Percentiles rank a stretch among this genome's conserved stretches.
Conservation (phyloP, 768 basidiomycete species). For the Candolleomyces eurysporus region DNA sequence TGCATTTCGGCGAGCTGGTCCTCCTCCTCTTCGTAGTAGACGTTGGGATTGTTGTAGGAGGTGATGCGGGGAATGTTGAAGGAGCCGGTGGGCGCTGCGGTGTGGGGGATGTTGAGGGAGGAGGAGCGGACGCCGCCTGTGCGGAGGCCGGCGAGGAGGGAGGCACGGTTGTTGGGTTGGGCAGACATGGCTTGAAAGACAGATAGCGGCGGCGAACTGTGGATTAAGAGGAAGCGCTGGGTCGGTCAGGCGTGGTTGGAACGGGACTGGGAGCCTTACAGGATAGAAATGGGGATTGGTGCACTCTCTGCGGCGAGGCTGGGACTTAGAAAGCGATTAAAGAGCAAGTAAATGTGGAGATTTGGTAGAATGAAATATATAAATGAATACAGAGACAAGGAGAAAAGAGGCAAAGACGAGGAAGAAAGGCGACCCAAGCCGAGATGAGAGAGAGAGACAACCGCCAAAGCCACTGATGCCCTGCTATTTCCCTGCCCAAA, state of each 20-base stretch:
- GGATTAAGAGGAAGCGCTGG: slow-evolving; percentile 20
- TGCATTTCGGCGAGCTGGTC: slow-evolving; percentile 60
- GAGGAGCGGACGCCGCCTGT: slow-evolving; percentile 87
- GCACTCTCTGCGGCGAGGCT: slow-evolving; percentile 17
- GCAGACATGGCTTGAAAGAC: slow-evolving; percentile 41
- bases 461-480: slow-evolving; percentile 15
- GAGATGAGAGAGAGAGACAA: slow-evolving; percentile 30
- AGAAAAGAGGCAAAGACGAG: slow-evolving; percentile 29
- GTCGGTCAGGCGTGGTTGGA: slow-evolving; percentile 30
- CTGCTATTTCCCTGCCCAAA: slow-evolving; percentile 6
- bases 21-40: slow-evolving; percentile 55
- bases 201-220: slow-evolving; percentile 25
- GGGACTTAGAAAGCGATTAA: slow-evolving; percentile 9
- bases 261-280: slow-evolving; percentile 12
- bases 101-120: slow-evolving; percentile 61
- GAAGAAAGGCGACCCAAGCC: slow-evolving; percentile 22
- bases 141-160: slow-evolving; percentile 84
- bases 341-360: slow-evolving; percentile 12
- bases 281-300: slow-evolving; percentile 18
- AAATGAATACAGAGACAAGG: slow-evolving; percentile 19
- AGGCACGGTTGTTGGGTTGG: slow-evolving; percentile 64
- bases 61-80: slow-evolving; percentile 66
- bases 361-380: slow-evolving; percentile 15
- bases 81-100: slow-evolving; percentile 59
- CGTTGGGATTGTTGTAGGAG: slow-evolving; percentile 38